A percentile compares a stretch with the other conserved stretches of the same genome.
phyloP scores from a whole-genome alignment of 1,139 yeast species.

The Magnusiomyces magnusii region DNA sequence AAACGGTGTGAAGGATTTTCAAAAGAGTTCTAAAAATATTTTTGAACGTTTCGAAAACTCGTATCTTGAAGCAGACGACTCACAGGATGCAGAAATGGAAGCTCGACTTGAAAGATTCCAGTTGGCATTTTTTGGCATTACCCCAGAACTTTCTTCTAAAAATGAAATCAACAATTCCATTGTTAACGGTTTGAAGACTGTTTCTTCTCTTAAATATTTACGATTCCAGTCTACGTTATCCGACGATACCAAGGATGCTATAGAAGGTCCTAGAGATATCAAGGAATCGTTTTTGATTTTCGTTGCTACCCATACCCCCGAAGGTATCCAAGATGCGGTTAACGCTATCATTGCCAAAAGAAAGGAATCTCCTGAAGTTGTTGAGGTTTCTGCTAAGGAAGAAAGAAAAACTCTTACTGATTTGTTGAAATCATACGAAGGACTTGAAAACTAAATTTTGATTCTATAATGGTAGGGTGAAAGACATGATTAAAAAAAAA shows the following conservation, averaged over 20 bases:
- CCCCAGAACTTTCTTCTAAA: slow-evolving; percentile 30
- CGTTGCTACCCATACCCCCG: slow-evolving; percentile 41
- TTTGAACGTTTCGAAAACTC: slow-evolving; percentile 49
- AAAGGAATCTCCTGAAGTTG: slow-evolving; percentile 6
- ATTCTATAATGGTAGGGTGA: not conserved
- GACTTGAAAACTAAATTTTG: not conserved
- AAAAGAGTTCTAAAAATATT: slow-evolving; percentile 40
- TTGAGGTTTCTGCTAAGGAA: slow-evolving; percentile 2
- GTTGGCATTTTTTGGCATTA: slow-evolving; percentile 70
- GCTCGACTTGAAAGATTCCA: slow-evolving; percentile 72
- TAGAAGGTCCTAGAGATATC: slow-evolving; percentile 36
- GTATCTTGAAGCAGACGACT: slow-evolving; percentile 51
- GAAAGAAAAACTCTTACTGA: not conserved
- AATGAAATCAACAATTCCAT: slow-evolving; percentile 53
- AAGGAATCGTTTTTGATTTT: slow-evolving; percentile 47
- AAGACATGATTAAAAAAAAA: not conserved
- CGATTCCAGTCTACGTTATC: slow-evolving; percentile 34
- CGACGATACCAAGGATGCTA: slow-evolving; percentile 21
- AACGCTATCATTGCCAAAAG: slow-evolving; percentile 40
- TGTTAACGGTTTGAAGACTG: slow-evolving; percentile 57
- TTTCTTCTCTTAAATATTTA: slow-evolving; percentile 58
- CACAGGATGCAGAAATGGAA: slow-evolving; percentile 53
- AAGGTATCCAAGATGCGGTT: slow-evolving; percentile 46
- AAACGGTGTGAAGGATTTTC: slow-evolving; percentile 47
- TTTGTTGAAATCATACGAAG: slow-evolving; percentile 3